Base-by-base conservation (phyloP, 768 basidiomycete species). In the Suillus placidus region DNA sequence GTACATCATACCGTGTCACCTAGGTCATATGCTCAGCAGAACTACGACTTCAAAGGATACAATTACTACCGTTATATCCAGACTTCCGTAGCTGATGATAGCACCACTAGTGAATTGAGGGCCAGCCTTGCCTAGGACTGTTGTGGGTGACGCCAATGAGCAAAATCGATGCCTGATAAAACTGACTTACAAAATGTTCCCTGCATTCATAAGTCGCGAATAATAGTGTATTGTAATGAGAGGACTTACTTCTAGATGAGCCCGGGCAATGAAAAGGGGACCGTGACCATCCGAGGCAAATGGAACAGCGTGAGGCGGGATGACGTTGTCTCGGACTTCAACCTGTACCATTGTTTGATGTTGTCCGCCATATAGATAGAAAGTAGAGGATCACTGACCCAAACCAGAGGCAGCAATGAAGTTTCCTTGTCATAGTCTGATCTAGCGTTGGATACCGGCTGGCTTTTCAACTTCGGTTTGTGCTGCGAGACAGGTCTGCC, bases 291-390 rank as follows among this genome's bases (percentile, higher is more conserved):
- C 68, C 43, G 69, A 75, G 23, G 71, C 65, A 20, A 75, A 64
- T 34, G 74, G 74, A 7, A 75, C 68, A 13, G 75, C 75, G 66
- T 75, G 58, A 61, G 73, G 71, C 20, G 74, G 75, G 57, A 75
- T 75, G n/a, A 73, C 35, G 23, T 75, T 76, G 35, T 75, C 75
- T 12, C 34, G 55, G 40, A 75, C 74, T n/a, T 71, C 67, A 13
- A 75, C 75, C 74, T 76, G 54, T 55, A 20, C 12, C 20, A 34
- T n/a, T 7, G 54, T 35, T 55, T 34, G 3, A 55, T 55, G 4
- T 18, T 4, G 20, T 4, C 4, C 45, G 49, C n/a, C 34, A 26
- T 26, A 26, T 26, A 40, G 23, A 54, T 37, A 55, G 23, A 54
- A 42, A 35, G 43, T 3, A n/a, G 12, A 35, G 20, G 14, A 55